Conservation (phyloP, 768 basidiomycete genomes). For the Trichaptum fuscoviolaceum region DNA sequence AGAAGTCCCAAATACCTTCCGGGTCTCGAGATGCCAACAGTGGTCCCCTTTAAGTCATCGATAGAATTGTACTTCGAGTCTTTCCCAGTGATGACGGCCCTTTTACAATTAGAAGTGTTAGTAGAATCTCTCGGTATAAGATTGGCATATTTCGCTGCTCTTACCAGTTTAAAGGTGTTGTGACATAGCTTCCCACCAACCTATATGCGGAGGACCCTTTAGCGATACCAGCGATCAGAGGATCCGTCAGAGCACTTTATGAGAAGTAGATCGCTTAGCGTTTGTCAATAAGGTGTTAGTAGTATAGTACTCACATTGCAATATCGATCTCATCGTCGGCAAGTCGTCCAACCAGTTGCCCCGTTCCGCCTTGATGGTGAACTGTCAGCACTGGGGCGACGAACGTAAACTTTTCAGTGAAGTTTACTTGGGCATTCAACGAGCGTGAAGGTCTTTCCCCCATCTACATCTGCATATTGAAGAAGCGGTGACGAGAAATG, state of each 20-base stretch:
- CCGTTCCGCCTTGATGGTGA: conserved; percentile 63
- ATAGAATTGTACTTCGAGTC: conserved; percentile 66
- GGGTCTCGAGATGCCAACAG: conserved; percentile 81
- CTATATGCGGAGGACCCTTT: conserved; percentile 86
- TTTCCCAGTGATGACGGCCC: conserved; percentile 91
- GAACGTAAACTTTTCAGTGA: background rate
- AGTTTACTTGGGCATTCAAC: conserved; percentile 83
- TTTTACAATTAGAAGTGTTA: conserved; percentile 22
- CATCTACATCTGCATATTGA: conserved; percentile 70
- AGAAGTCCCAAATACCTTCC: conserved; percentile 56
- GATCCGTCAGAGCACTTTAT: conserved; percentile 85
- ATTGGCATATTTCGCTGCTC: conserved; percentile 10
- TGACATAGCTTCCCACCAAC: conserved; percentile 89
- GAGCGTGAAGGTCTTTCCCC: conserved; percentile 68
- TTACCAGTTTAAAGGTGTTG: conserved; percentile 83
- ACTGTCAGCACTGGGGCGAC: background rate
- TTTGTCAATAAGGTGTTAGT: conserved; percentile 1
- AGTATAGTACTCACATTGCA: conserved; percentile 54
- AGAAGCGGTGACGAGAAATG: conserved; percentile 93
- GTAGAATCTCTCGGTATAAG: background rate
- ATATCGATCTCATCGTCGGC: conserved; percentile 76
- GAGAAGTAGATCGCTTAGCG: background rate
- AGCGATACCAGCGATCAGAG: conserved; percentile 87
- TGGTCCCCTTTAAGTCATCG: conserved; percentile 70
- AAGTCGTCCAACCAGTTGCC: conserved; percentile 73